Evolutionary conservation across 140 eudicot species (phyloP), one percentile per base, ranked within the genome.

Genomic region (Stevia rebaudiana): DNA sequence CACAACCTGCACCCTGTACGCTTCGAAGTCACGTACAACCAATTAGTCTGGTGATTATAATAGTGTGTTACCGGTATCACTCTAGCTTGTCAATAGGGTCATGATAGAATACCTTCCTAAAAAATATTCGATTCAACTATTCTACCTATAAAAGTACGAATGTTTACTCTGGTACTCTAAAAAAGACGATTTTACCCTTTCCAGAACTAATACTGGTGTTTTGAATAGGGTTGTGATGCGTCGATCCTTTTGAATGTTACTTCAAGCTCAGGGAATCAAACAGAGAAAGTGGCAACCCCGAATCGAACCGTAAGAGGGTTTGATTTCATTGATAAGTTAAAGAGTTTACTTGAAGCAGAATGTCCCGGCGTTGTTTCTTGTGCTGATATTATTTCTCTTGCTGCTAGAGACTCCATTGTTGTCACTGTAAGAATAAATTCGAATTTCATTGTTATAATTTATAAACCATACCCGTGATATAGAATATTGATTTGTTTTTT

Each of bases 291-390:
- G 15, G 81, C 85, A 15, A 8, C 18, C 51, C 96, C 96, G 23
- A 88, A 88, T 53, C 67, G 0, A 64, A 72, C 84, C 1, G 70
- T 88, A 6, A 63, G 87, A 60, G 86, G 87, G 16, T 88, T 84
- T 61, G 83, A 24, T 49, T 84, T 88, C 76, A 80, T 84, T 42
- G 96, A 88, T 35, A 16, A 63, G 13, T 65, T 88, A 28, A 88
- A 88, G 77, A 69, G 74, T 65, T 55, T 82, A 37, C 67, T 88
- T 5, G 96, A 88, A 77, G 79, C 80, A 3, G 90, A 80, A 57
- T 88, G 96, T 66, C 94, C 96, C 0, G 90, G 90, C 10, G 64
- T 81, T 13, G 94, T 88, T 18, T 88, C 96, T 24, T 88, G 96
- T 82, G 96, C 96, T 28, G 96, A 88, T 75, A 78, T 79, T 30